Conservation (phyloP, 2,329 filamentous ascomycete genomes). For the Epichloe uncinata region DNA sequence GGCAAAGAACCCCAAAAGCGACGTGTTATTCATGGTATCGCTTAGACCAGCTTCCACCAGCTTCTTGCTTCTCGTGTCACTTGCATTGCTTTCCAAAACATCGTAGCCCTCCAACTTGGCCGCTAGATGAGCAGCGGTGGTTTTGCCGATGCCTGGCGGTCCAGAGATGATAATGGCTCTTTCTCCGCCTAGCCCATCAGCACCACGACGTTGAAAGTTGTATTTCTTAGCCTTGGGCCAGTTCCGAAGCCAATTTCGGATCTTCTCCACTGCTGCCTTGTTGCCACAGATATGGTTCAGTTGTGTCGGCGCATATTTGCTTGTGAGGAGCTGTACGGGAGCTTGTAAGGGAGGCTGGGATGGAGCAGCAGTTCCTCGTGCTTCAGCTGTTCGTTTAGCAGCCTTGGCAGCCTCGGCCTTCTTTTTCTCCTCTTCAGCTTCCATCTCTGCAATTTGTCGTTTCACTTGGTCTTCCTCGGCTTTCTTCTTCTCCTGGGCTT, state of each 20-base stretch:
- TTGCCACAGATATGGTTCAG: conserved; percentile 90
- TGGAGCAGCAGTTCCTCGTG: conserved; percentile 13
- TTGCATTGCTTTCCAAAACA: conserved; percentile 88
- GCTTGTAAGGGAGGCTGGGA: conserved; percentile 29
- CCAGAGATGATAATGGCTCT: conserved; percentile 93
- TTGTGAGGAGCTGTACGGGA: conserved; percentile 71
- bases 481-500: conserved; percentile 70
- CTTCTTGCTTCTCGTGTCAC: conserved; percentile 91
- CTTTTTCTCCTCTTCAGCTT: conserved; percentile 57
- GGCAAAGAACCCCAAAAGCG: conserved; percentile 80
- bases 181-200: conserved; percentile 70
- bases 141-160: conserved; percentile 93
- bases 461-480: conserved; percentile 74
- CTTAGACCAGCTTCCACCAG: conserved; percentile 79
- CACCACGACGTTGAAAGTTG: conserved; percentile 68
- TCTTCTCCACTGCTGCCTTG: conserved; percentile 76
- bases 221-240: conserved; percentile 71
- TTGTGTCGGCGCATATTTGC: conserved; percentile 82
- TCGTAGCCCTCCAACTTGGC: conserved; percentile 90
- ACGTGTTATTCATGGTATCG: conserved; percentile 88
- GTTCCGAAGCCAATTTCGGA: conserved; percentile 73
- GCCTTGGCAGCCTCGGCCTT: conserved; percentile 39
- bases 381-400: conserved; percentile 28
- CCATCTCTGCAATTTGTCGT: conserved; percentile 72
- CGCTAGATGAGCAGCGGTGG: conserved; percentile 87